These are phyloP conservation scores for Alternaria ethzedia DNA, from an alignment of 2,329 filamentous ascomycete genomes.

Conservation along the genomic window DNA sequence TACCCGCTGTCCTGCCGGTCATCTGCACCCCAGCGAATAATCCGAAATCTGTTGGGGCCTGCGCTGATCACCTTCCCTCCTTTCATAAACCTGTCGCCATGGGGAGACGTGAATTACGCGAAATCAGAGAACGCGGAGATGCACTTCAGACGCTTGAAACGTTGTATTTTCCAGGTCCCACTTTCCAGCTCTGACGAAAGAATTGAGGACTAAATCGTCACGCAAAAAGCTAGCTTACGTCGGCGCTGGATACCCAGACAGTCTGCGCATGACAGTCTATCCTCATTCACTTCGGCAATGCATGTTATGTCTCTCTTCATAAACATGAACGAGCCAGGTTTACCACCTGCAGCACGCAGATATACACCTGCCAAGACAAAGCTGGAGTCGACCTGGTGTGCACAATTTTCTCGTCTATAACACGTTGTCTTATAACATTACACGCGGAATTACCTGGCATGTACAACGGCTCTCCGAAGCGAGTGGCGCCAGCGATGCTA, in stretches of 20 bases:
- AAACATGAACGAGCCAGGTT: conserved; percentile 20
- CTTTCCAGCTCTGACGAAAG: neutral
- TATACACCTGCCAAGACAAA: conserved; percentile 25
- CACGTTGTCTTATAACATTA: conserved; percentile 31
- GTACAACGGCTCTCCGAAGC: conserved; percentile 27
- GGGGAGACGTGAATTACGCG: conserved; percentile 37
- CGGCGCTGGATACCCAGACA: conserved; percentile 20
- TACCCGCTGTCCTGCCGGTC: conserved; percentile 40
- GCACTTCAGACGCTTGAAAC: conserved; percentile 24
- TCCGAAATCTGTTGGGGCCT: conserved; percentile 31
- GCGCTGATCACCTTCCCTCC: conserved; percentile 31
- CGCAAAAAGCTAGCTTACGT: conserved; percentile 37
- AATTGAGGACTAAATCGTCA: conserved; percentile 19
- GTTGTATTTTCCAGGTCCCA: neutral
- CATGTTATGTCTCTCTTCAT: conserved; percentile 35
- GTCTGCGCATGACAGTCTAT: conserved; percentile 34
- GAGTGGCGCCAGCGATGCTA: conserved; percentile 29
- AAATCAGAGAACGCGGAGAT: conserved; percentile 20
- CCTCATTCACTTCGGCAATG: conserved; percentile 37
- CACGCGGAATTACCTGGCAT: conserved; percentile 27
- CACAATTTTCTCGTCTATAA: conserved; percentile 33
- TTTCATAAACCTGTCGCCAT: conserved; percentile 26
- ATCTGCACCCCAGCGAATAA: conserved; percentile 36
- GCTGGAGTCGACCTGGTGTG: conserved; percentile 25
- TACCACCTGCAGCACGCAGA: conserved; percentile 35